Evolutionary conservation across 2,329 filamentous ascomycete species (phyloP), one percentile per base, ranked within the genome.

Genomic region (Pochonia chlamydosporia): DNA sequence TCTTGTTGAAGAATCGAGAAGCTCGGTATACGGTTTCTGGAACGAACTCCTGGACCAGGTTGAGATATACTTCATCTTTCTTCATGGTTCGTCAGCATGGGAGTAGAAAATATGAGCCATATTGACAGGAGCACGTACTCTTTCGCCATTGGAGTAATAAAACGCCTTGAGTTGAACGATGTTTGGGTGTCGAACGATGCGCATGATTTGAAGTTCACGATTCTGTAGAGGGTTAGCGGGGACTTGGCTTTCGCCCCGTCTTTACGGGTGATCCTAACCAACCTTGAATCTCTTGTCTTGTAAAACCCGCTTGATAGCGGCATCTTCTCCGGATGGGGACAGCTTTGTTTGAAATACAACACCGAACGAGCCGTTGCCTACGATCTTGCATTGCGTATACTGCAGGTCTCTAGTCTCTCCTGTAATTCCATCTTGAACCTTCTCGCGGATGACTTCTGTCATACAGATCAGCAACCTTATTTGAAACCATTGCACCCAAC

Each of bases 241-340:
- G 6, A 51, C 62, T 49, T 63, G 54, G 40, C 14, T 26, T 20
- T 23, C 6, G 13, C n/a, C 24, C 21, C 6, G 25, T 6, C 41
- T 35, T 30, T 35, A 28, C n/a, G 24, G 23, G 30, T 21, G 18
- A 7, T 25, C 18, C 39, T 44, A 9, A 20, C 62, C 25, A 65
- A 95, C 93, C 88, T 99, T 99, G 84, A 99, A 99, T 65, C 93
- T 84, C 79, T 99, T 99, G 78, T 99, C 93, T 66, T 99, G 93
- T 49, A 99, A 81, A 51, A 99, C 93, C 60, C 93, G 86, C 79
- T 99, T 99, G 78, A 99, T 99, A 66, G 93, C 93, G 46, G 93
- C 93, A 73, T 99, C 93, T 70, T 99, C 93, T 54, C 92, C 92
- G 54, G 88, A 93, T n/a, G 93, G 93, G 52, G 92, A 92, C 61